Evolutionary conservation across 2,329 filamentous ascomycete species (phyloP), one percentile per base, ranked within the genome.

Genomic region (Hymenoscyphus linearis): DNA sequence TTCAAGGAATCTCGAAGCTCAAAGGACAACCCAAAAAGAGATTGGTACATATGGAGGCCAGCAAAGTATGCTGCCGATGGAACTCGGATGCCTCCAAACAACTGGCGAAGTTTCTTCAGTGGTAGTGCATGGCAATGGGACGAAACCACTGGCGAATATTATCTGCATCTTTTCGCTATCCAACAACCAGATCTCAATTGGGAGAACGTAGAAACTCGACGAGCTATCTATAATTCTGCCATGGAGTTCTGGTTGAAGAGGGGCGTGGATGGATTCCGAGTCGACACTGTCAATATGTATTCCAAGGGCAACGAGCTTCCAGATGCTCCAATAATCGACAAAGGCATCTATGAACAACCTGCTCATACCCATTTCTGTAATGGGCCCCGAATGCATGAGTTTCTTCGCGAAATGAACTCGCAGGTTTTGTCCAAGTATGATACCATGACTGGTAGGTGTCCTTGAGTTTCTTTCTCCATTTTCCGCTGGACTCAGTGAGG

Each of bases 151-250:
- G 79, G 81, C 55, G 87, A 93, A 74, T 93, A 91, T 73, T 93
- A 91, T 69, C 82, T 93, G 0, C 85, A 89, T 64, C 79, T 95
- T 12, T 96, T 91, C 72, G 85, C 87, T 6, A 82, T 82, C 4
- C 85, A 90, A 65, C 90, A 93, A 72, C 90, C 91, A 0, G 91
- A 95, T 68, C 79, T 95, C n/a, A 95, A 95, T 75, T 95, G 90
- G 89, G 88, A 93, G 70, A 89, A 87, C 61, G 79, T 80, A 0
- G 83, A 82, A 10, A 83, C 88, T 0, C 82, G 89, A 16, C 76
- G 83, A 53, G 90, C 89, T 1, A 85, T 93, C 6, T 89, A 91
- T 72, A 80, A 87, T 36, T 81, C 83, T 16, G 81, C 88, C 4
- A 89, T 93, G 82, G 81, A 83, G 34, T 95, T 93, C 72, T 95